These are phyloP conservation scores for Eucalyptus polybractea DNA, from an alignment of 345 rosid genomes.

Conservation along the genomic window DNA sequence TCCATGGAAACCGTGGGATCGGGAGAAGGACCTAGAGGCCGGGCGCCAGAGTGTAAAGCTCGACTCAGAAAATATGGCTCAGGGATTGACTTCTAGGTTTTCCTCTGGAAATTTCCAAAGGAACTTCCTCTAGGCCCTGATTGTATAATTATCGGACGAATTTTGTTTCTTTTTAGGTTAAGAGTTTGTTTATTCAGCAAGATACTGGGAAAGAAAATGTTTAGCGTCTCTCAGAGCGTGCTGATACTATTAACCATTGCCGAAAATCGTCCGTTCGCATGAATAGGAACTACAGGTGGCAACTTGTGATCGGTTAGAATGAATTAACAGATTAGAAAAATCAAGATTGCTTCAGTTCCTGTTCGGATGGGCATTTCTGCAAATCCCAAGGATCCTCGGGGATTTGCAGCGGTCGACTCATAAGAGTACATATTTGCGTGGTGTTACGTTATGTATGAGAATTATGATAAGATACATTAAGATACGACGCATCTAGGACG, in stretches of 20 bases:
- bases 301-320: neutral
- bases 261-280: neutral
- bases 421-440: neutral
- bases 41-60: slow-evolving; percentile 66
- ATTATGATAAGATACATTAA: neutral
- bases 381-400: neutral
- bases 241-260: neutral
- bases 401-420: neutral
- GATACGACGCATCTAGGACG: neutral
- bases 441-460: neutral
- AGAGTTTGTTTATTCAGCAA: neutral
- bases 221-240: neutral
- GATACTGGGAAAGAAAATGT: neutral
- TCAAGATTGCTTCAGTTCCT: neutral
- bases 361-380: neutral
- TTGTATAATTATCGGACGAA: neutral
- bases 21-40: slow-evolving; percentile 70
- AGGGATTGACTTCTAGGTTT: slow-evolving; percentile 72
- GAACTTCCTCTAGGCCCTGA: slow-evolving; percentile 39
- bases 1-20: slow-evolving; percentile 99
- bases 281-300: neutral
- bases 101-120: slow-evolving; percentile 75
- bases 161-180: neutral
- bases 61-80: slow-evolving; percentile 51
- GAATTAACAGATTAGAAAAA: neutral